phyloP scores from a whole-genome alignment of 2,329 filamentous ascomycete genomes.

The Clonostachys byssicola region DNA sequence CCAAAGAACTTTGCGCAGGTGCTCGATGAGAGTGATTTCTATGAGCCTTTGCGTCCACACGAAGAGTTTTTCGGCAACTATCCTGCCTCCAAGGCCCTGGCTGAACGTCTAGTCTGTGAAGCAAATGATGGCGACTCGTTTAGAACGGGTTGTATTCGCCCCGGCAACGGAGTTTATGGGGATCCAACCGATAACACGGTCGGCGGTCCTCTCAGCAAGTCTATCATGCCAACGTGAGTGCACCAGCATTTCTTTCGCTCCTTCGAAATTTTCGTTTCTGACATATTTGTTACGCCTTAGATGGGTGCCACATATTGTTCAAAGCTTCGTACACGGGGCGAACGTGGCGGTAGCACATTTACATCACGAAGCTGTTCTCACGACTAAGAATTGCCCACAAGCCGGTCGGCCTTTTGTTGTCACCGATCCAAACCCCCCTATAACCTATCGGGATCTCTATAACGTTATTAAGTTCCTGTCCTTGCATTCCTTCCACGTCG shows the following conservation, averaged over 20 bases:
- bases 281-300: constrained; percentile 29
- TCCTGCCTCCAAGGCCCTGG: constrained; percentile 43
- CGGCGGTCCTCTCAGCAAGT: no score
- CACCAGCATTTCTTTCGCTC: no score
- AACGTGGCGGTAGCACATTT: constrained; percentile 52
- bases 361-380: constrained; percentile 44
- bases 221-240: no score
- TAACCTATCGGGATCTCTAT: constrained; percentile 33
- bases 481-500: constrained; percentile 14
- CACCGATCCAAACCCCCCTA: constrained; percentile 42
- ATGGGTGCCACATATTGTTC: constrained; percentile 38
- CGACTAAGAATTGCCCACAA: constrained; percentile 23
- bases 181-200: constrained; percentile 9
- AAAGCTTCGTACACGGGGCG: constrained; percentile 43
- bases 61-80: constrained; percentile 45
- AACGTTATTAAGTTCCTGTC: constrained; percentile 7
- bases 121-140: constrained; percentile 30
- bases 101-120: constrained; percentile 43
- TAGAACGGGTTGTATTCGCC: constrained; percentile 49
- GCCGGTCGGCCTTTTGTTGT: constrained; percentile 44
- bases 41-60: constrained; percentile 28
- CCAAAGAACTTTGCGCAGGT: constrained; percentile 38
- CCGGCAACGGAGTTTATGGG: constrained; percentile 49
- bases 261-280: constrained; percentile 25
- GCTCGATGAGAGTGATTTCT: constrained; percentile 37